Conservation (phyloP, 73 alveolate species). For the Diophrys appendiculata region DNA sequence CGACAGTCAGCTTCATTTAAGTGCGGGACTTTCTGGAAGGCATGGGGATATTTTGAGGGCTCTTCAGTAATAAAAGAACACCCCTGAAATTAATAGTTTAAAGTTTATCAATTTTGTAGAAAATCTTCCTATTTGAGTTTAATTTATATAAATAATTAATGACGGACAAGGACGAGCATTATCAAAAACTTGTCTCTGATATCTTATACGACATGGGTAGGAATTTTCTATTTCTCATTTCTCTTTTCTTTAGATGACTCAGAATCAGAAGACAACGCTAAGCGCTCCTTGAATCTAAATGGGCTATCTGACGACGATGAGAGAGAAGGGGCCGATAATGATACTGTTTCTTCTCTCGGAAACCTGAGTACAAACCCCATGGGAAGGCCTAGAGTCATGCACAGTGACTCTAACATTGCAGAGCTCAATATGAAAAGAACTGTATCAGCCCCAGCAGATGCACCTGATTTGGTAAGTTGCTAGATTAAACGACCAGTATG, state of each 20-base stretch:
- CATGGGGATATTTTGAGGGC: conserved; percentile 1
- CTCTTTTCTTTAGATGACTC: conserved; percentile 10
- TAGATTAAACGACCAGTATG: background rate
- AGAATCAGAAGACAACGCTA: conserved; percentile 39
- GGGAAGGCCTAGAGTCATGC: background rate
- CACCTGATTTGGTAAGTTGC: background rate
- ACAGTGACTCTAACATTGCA: background rate
- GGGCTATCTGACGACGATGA: conserved; percentile 59
- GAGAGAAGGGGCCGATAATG: conserved; percentile 7
- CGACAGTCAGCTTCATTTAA: background rate
- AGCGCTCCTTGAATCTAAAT: conserved; percentile 51
- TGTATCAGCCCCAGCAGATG: background rate
- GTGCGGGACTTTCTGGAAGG: background rate
- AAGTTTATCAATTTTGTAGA: conserved; percentile 4
- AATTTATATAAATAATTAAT: background rate
- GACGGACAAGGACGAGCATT: background rate
- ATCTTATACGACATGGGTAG: background rate
- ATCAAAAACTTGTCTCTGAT: conserved; percentile 3
- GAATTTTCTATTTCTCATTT: background rate
- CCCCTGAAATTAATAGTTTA: background rate
- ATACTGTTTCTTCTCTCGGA: conserved; percentile 21
- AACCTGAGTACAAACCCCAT: background rate
- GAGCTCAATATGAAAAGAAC: background rate
- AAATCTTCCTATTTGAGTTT: conserved; percentile 5
- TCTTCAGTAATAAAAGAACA: background rate